A percentile compares a stretch with the other conserved stretches of the same genome.
Evolutionary conservation across 768 basidiomycete genomes (phyloP).

Genomic region (Lactifluus hygrophoroides): DNA sequence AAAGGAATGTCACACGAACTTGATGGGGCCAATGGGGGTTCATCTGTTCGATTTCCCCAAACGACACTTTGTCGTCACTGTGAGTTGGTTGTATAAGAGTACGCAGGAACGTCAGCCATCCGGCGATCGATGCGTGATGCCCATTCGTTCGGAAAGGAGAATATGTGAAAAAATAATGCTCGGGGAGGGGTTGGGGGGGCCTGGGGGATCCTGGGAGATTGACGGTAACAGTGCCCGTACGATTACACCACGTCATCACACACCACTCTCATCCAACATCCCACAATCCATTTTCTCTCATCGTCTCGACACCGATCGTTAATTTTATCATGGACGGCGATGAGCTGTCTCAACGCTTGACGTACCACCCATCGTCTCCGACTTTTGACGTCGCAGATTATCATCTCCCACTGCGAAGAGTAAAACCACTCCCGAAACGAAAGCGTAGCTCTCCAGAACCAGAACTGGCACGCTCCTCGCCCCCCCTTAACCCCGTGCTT

Average conservation of each 20-base stretch:
- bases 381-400: slow-evolving; percentile 56
- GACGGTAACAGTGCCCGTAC: background rate
- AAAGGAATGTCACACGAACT: no score
- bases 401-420: slow-evolving; percentile 50
- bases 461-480: background rate
- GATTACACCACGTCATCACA: slow-evolving; percentile 17
- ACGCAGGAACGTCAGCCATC: no score
- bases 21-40: no score
- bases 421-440: slow-evolving; percentile 76
- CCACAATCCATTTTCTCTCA: background rate
- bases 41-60: no score
- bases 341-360: slow-evolving; percentile 11
- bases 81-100: no score
- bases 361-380: slow-evolving; percentile 11
- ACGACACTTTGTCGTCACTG: no score
- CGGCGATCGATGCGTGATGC: no score
- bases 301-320: background rate
- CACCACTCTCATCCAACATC: background rate
- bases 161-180: no score
- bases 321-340: slow-evolving; percentile 8
- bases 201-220: slow-evolving; percentile 5
- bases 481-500: background rate
- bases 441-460: slow-evolving; percentile 39
- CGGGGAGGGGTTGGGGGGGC: no score
- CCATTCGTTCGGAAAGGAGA: no score